Evolutionary conservation across 1,284 basidiomycete species (phyloP).

Genomic region (Cutaneotrichosporon mucoides): DNA sequence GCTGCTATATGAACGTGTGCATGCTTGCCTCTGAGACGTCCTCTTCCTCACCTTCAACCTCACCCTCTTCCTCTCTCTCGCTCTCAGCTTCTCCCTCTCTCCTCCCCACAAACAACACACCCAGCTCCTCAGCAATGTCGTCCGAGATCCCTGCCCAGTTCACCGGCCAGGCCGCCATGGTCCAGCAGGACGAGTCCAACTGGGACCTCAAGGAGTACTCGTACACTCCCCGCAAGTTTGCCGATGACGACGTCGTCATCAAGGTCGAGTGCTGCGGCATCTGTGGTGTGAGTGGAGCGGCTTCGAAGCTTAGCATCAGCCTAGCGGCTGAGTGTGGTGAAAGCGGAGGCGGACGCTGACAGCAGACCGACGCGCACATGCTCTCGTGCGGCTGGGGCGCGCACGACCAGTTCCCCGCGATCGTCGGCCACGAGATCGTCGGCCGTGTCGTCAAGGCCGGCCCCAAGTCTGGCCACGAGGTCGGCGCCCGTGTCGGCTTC

Average conservation of each 20-base stretch:
- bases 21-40: too few relatives aligned
- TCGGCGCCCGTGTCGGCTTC: constrained; percentile 63
- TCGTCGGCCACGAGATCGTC: constrained; percentile 54
- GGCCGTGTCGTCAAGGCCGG: constrained; percentile 49
- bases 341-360: background rate
- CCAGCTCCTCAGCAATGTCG: background rate
- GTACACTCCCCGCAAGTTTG: constrained; percentile 31
- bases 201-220: constrained; percentile 26
- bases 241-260: constrained; percentile 29
- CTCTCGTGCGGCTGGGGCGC: constrained; percentile 29
- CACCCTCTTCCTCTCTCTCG: too few relatives aligned
- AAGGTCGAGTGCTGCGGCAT: constrained; percentile 24
- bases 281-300: constrained; percentile 13
- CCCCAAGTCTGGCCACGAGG: constrained; percentile 53
- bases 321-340: too few relatives aligned
- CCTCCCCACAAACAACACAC: too few relatives aligned
- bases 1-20: too few relatives aligned
- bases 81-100: too few relatives aligned
- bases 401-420: constrained; percentile 15
- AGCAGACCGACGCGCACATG: constrained; percentile 28
- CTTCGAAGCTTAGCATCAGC: too few relatives aligned
- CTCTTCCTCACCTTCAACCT: too few relatives aligned
- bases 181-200: constrained; percentile 19
- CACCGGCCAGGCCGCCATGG: constrained; percentile 25
- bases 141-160: constrained; percentile 15